Evolutionary conservation across 306 rosid species (phyloP).

Genomic region (Cucumis hystrix): DNA sequence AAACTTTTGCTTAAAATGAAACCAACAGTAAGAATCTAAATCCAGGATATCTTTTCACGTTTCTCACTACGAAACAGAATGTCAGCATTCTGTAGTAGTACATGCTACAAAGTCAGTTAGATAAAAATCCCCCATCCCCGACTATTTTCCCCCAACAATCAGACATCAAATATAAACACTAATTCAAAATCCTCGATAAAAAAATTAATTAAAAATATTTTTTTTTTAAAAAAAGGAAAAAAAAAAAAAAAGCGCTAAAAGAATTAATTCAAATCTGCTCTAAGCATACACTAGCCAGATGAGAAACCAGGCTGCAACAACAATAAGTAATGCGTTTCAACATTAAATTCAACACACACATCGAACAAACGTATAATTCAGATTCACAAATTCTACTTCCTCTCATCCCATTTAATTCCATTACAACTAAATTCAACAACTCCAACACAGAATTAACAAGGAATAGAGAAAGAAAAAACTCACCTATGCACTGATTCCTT

Average conservation of each 20-base stretch:
- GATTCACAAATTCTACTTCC: not conserved
- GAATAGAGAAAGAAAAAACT: not conserved
- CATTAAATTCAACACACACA: not conserved
- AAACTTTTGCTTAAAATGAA: not conserved
- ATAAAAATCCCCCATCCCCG: not conserved
- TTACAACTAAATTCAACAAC: not conserved
- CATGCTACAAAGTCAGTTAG: not conserved
- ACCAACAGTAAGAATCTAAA: not conserved
- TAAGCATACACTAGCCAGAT: not conserved
- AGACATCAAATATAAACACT: not conserved
- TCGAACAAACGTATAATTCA: not conserved
- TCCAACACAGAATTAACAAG: not conserved
- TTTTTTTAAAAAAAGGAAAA: too few species aligned
- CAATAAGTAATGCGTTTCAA: not conserved
- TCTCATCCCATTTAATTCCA: not conserved
- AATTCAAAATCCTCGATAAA: not conserved
- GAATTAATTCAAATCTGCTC: not conserved
- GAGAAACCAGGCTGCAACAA: not conserved
- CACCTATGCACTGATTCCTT: constrained; percentile 64
- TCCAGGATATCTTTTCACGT: not conserved
- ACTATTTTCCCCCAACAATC: not conserved
- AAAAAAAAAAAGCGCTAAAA: not conserved
- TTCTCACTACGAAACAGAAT: not conserved
- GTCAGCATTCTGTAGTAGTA: not conserved
- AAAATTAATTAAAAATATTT: not conserved